Evolutionary conservation across 192 early-diverging fungal species (phyloP).

Genomic region (Linnemannia exigua): DNA sequence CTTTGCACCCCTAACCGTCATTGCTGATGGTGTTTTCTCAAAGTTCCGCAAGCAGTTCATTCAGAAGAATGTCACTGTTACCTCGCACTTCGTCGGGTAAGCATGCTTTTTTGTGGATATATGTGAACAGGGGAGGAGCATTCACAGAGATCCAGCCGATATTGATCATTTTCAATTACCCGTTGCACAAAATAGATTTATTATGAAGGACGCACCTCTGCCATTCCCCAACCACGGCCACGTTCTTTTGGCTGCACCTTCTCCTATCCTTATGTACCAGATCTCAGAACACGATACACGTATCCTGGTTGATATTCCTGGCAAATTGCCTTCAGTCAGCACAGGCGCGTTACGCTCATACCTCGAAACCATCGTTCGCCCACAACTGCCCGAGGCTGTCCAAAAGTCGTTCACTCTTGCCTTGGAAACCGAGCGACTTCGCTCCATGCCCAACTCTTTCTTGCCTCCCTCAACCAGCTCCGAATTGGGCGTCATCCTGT

Average conservation of each 20-base stretch:
- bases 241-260: conserved; percentile 88
- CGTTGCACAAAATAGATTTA: conserved; percentile 59
- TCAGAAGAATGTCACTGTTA: conserved; percentile 62
- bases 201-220: conserved; percentile 78
- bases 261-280: conserved; percentile 93
- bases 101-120: neutral
- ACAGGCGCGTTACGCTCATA: conserved; percentile 76
- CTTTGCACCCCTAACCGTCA: conserved; percentile 85
- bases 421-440: conserved; percentile 78
- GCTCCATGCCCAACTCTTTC: conserved; percentile 92
- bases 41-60: conserved; percentile 89
- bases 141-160: neutral
- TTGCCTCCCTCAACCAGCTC: conserved; percentile 88
- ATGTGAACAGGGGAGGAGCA: neutral
- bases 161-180: neutral
- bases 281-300: conserved; percentile 91
- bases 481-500: conserved; percentile 80
- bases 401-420: conserved; percentile 72
- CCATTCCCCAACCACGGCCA: conserved; percentile 92
- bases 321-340: conserved; percentile 79
- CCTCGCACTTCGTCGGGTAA: conserved; percentile 84
- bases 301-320: conserved; percentile 93
- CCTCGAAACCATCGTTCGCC: conserved; percentile 71
- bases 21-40: conserved; percentile 96
- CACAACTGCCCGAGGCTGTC: conserved; percentile 78